These are phyloP conservation scores for Salix brachista DNA, from an alignment of 345 rosid genomes.

Conservation along the genomic window DNA sequence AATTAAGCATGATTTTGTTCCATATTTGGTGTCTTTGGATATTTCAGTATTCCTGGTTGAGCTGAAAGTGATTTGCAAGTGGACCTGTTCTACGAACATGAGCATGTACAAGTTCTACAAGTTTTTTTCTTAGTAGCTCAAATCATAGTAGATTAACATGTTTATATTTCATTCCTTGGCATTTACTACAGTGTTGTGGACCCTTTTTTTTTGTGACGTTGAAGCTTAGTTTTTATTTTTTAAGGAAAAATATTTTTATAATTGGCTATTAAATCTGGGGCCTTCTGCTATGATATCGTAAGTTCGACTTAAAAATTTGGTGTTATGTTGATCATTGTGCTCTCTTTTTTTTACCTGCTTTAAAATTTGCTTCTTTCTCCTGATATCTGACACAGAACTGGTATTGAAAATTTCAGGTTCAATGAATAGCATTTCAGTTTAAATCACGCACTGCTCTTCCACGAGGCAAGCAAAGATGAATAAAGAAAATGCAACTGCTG, in stretches of 20 bases:
- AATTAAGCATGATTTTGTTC: neutral
- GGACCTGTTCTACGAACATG: neutral
- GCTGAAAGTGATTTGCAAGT: neutral
- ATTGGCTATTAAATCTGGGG: neutral
- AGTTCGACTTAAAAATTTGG: neutral
- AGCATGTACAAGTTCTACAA: neutral
- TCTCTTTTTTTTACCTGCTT: neutral
- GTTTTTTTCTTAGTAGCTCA: neutral
- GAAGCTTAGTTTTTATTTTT: neutral
- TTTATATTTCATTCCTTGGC: neutral
- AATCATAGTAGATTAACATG: neutral
- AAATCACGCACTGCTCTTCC: constrained; percentile 30
- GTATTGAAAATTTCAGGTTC: constrained; percentile 35
- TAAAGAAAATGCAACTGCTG: constrained; percentile 45
- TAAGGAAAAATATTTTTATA: neutral
- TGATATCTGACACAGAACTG: constrained; percentile 7
- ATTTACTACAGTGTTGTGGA: neutral
- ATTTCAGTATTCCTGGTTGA: neutral
- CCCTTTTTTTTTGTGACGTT: neutral
- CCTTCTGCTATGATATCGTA: neutral
- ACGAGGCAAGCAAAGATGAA: constrained; percentile 51
- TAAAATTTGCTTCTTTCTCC: neutral
- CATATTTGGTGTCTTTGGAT: neutral
- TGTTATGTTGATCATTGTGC: neutral
- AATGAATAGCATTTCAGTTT: constrained; percentile 32